These are phyloP conservation scores for Podila epigama DNA, from an alignment of 192 early-diverging fungal genomes.

Conservation along the genomic window DNA sequence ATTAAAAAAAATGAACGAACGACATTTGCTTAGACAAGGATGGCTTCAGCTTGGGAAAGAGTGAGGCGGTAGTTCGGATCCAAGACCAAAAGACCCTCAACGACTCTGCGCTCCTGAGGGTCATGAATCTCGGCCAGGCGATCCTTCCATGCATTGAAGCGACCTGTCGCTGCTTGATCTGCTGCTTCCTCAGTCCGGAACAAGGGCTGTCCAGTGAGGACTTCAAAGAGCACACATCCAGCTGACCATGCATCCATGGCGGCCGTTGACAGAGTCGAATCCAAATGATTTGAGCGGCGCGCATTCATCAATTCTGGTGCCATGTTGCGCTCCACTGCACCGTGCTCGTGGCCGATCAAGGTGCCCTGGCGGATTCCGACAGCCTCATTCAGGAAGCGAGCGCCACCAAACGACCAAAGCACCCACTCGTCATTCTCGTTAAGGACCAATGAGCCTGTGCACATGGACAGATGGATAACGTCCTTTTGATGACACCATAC, in stretches of 20 bases:
- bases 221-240: slow-evolving; percentile 47
- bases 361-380: slow-evolving; percentile 38
- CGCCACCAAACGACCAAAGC: slow-evolving; percentile 46
- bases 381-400: slow-evolving; percentile 47
- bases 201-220: slow-evolving; percentile 37
- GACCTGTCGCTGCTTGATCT: slow-evolving; percentile 36
- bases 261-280: slow-evolving; percentile 30
- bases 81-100: slow-evolving; percentile 35
- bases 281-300: slow-evolving; percentile 11
- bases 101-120: slow-evolving; percentile 20
- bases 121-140: slow-evolving; percentile 30
- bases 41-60: slow-evolving; percentile 25
- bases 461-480: slow-evolving; percentile 44
- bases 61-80: slow-evolving; percentile 35
- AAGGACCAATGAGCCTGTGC: slow-evolving; percentile 39
- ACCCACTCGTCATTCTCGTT: slow-evolving; percentile 49
- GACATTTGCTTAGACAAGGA: slow-evolving; percentile 38
- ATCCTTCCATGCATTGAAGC: slow-evolving; percentile 49
- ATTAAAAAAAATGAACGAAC: no score
- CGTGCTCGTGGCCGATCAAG: slow-evolving; percentile 33
- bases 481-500: slow-evolving; percentile 51
- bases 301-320: slow-evolving; percentile 42
- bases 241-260: slow-evolving; percentile 48
- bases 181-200: slow-evolving; percentile 49
- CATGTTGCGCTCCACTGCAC: slow-evolving; percentile 32